Evolutionary conservation across 31 red algal species (phyloP), one percentile per base, ranked within the genome.

Genomic region (Odonthalia washingtoniensis): DNA sequence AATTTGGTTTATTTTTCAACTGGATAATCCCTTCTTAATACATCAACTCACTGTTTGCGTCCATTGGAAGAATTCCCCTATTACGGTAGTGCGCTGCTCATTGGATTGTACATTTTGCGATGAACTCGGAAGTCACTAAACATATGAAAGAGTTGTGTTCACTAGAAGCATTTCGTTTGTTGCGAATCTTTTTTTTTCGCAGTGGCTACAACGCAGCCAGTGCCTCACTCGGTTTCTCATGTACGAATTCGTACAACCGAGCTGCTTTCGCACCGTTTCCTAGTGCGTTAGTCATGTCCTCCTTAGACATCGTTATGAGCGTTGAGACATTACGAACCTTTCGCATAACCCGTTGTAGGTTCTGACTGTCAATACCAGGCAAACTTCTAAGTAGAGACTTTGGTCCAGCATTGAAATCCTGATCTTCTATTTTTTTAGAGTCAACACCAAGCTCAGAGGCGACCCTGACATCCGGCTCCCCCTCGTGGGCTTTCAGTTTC

Each of bases 391-490:
- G 89, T 18, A 95, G 45, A 21, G 84, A 69, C 46, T 81, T 79
- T 27, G 88, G 85, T 5, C 82, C 89, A 4, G 75, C 77, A 63
- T 91, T 92, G 65, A 89, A 89, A 21, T 65, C 35, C 34, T 86
- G 70, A 9, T 90, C 87, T 40, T 77, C 84, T 1, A 45, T 39
- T 30, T 89, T 78, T 1, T 62, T 80, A 2, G 75, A 77, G 45
- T 91, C 89, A 32, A 89, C 87, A 33, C 94, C 94, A 3, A 95
- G 32, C 33, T 44, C 76, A 33, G 67, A 46, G 31, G 95, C 88
- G 0, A 87, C 65, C 33, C 38, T 57, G 64, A 83, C 90, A 52
- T 97, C 95, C n/a, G 95, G 95, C 83, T 97, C 87, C 41, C 81
- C 86, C 33, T 97, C 95, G 65, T 80, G 82, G 3, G 42, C 80